These are phyloP conservation scores for Trichocladium antarcticum DNA, from an alignment of 495 filamentous ascomycete genomes.

Conservation along the genomic window DNA sequence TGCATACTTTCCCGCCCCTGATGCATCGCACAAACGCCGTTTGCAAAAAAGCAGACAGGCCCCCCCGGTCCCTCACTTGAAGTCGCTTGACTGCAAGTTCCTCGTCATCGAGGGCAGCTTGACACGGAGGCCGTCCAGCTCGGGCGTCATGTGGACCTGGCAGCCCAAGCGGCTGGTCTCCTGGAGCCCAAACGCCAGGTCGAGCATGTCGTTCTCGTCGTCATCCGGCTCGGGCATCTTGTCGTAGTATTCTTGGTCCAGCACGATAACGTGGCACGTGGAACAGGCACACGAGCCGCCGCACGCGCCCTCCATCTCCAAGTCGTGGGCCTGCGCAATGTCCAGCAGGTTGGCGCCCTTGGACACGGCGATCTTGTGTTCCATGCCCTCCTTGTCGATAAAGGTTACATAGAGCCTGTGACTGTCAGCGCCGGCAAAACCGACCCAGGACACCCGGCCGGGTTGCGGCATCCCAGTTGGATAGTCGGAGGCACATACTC, in stretches of 20 bases:
- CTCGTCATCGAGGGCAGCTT: constrained; percentile 85
- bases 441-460: too few relatives aligned
- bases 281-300: constrained; percentile 94
- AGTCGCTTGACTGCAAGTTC: constrained; percentile 92
- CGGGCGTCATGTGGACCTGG: constrained; percentile 83
- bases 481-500: constrained; percentile 48
- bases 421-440: constrained; percentile 4
- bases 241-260: constrained; percentile 73
- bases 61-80: constrained; percentile 34
- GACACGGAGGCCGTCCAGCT: constrained; percentile 76
- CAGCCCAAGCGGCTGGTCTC: constrained; percentile 95
- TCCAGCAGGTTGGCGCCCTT: constrained; percentile 87
- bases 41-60: neutral
- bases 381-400: constrained; percentile 79
- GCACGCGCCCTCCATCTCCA: constrained; percentile 98
- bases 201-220: constrained; percentile 99
- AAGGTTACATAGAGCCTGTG: constrained; percentile 78
- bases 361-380: constrained; percentile 64
- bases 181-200: constrained; percentile 88
- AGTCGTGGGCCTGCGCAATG: constrained; percentile 85
- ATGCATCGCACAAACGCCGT: constrained; percentile 13
- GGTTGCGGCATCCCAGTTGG: too few relatives aligned
- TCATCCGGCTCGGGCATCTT: constrained; percentile 86
- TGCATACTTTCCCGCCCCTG: constrained; percentile 6
- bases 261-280: constrained; percentile 92